phyloP scores from a whole-genome alignment of 164 flowering plant genomes.

The Buxus sempervirens region DNA sequence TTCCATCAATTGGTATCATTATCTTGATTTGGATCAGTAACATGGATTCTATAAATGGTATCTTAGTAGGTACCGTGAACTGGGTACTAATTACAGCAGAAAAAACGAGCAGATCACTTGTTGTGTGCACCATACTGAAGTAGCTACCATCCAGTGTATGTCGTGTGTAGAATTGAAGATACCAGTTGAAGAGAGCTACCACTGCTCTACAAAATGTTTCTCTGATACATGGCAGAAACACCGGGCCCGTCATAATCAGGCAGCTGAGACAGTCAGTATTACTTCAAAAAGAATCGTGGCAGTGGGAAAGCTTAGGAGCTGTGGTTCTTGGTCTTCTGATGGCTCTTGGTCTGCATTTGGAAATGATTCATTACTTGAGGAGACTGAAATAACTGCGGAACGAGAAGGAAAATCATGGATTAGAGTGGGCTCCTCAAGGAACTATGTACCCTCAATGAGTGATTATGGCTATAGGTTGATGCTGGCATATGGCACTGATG shows the following conservation, averaged over 20 bases:
- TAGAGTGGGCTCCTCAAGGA: constrained; percentile 29
- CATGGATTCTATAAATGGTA: background rate
- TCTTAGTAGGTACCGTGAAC: constrained; percentile 31
- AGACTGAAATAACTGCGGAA: background rate
- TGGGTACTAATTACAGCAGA: background rate
- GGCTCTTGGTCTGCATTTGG: constrained; percentile 7
- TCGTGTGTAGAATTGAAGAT: constrained; percentile 17
- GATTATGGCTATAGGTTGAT: constrained; percentile 37
- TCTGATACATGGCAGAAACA: constrained; percentile 31
- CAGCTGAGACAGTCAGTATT: constrained; percentile 10
- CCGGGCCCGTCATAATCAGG: constrained; percentile 16
- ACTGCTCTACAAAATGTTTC: constrained; percentile 33
- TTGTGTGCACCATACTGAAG: constrained; percentile 23
- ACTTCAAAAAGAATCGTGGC: background rate
- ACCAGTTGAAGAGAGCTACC: constrained; percentile 24
- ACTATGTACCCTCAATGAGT: constrained; percentile 31
- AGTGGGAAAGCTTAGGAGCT: constrained; percentile 6
- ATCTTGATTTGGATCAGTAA: background rate
- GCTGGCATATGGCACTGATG: constrained; percentile 24
- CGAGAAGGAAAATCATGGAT: constrained; percentile 23
- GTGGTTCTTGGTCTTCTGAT: constrained; percentile 14
- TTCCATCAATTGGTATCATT: background rate
- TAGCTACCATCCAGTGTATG: constrained; percentile 35
- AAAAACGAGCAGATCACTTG: constrained; percentile 12
- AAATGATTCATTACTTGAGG: background rate